phyloP scores from a whole-genome alignment of 169 alveolate genomes.

The Condylostoma magnum region DNA sequence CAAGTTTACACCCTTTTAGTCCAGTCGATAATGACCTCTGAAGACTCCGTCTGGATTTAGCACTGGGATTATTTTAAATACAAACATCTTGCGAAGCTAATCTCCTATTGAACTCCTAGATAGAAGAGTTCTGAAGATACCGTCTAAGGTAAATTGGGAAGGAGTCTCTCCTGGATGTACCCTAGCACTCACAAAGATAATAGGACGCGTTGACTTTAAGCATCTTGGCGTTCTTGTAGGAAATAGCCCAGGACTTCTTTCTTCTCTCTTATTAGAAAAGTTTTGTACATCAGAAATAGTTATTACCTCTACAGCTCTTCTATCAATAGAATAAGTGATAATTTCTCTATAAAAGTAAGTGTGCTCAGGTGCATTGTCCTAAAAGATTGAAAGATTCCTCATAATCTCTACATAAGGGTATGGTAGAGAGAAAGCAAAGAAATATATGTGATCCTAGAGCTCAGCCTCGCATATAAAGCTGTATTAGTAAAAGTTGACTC shows the following conservation, averaged over 20 bases:
- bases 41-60: slow-evolving; percentile 90
- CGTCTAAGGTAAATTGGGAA: slow-evolving; percentile 60
- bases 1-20: slow-evolving; percentile 75
- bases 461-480: too few relatives aligned
- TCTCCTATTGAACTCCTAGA: slow-evolving; percentile 40
- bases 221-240: slow-evolving; percentile 14
- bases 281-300: slow-evolving; percentile 13
- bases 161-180: slow-evolving; percentile 86
- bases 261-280: slow-evolving; percentile 16
- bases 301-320: not conserved
- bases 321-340: not conserved
- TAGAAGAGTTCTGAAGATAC: slow-evolving; percentile 46
- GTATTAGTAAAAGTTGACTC: too few relatives aligned
- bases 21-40: slow-evolving; percentile 85
- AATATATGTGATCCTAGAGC: too few relatives aligned
- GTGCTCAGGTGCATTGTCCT: not conserved
- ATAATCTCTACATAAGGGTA: slow-evolving; percentile 9
- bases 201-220: not conserved
- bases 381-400: not conserved
- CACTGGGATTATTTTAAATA: slow-evolving; percentile 81
- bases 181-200: slow-evolving; percentile 59
- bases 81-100: slow-evolving; percentile 65
- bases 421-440: slow-evolving; percentile 27
- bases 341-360: slow-evolving; percentile 22
- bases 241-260: slow-evolving; percentile 10